Base-by-base conservation (phyloP, 2,329 filamentous ascomycete species). In the Aspergillus brunneoviolaceus region DNA sequence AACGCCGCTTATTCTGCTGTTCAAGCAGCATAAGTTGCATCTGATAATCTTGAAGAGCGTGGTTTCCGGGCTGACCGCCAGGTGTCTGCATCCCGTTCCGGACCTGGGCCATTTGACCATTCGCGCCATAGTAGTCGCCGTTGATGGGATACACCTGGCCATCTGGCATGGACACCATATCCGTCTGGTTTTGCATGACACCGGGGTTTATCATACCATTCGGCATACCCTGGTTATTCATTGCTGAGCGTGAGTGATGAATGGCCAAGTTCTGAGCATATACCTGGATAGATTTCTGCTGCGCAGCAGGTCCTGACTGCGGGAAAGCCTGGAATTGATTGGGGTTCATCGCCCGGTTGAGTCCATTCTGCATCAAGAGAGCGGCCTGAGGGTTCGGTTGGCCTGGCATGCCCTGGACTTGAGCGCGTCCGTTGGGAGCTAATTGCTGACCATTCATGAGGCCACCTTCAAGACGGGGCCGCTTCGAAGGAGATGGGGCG, bases 401-500 rank as follows among this genome's bases (percentile, higher is more conserved):
- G 66, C 84, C 86, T 60, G 86, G 87, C 83, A 94, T 91, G 72
- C 83, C 88, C 74, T 88, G 87, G 57, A 81, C 80, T 72, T 88
- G 89, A 73, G 86, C 80, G 64, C 84, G 85, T 69, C 89, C 89
- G 76, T 91, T 91, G 58, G 87, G 86, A 79, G 89, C 89, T 84
- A 93, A 89, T 69, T 88, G 89, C 71, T 87, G 88, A 63, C 88
- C 87, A 73, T 91, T 91, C 77, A 91, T 92, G 10, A 84, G 83
- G 35, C 83, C 83, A 70, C 89, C 87, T 65, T 93, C 91, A 62
- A 96, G 85, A 59, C 93, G 90, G 60, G 88, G 91, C 70, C 93
- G 86, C 81, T 98, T 98, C 64, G 90, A 94, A 2, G 94, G 94
- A 33, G 94, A 98, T 4, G 92, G 92, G 27, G 91, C 92, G 70